A percentile compares a stretch with the other conserved stretches of the same genome.
Evolutionary conservation across 1,284 basidiomycete genomes (phyloP).

Genomic region (Tremellales sp.): DNA sequence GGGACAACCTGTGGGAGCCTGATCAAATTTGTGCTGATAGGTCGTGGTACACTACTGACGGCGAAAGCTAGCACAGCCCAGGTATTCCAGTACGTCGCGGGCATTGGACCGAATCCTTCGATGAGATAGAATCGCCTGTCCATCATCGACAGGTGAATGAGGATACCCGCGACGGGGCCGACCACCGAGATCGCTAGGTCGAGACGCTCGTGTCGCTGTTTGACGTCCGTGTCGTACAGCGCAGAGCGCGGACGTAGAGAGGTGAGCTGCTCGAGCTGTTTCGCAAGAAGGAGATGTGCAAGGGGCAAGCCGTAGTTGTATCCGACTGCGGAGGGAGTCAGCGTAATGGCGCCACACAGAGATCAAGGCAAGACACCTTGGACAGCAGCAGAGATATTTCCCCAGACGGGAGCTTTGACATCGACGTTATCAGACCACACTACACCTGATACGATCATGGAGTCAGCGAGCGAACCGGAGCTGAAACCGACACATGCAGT

Average conservation of each 20-base stretch:
- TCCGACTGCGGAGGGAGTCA: constrained; percentile 24
- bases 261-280: constrained; percentile 39
- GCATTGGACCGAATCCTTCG: constrained; percentile 31
- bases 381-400: constrained; percentile 27
- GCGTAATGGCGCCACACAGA: background rate
- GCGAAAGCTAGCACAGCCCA: constrained; percentile 43
- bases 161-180: constrained; percentile 30
- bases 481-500: constrained; percentile 25
- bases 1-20: constrained; percentile 23
- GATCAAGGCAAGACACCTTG: constrained; percentile 17
- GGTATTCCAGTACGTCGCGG: constrained; percentile 39
- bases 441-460: constrained; percentile 14
- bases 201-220: constrained; percentile 25
- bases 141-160: constrained; percentile 34
- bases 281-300: constrained; percentile 38
- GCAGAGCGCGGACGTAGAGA: constrained; percentile 35
- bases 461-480: constrained; percentile 5
- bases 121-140: constrained; percentile 38
- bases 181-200: constrained; percentile 25
- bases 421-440: constrained; percentile 30
- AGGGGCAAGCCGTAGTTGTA: constrained; percentile 43
- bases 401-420: constrained; percentile 30
- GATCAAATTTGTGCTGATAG: background rate
- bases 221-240: constrained; percentile 27
- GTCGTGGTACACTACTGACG: constrained; percentile 11